Evolutionary conservation across 257 asterid species (phyloP), one percentile per base, ranked within the genome.

Genomic region (Primulina huaijiensis): DNA sequence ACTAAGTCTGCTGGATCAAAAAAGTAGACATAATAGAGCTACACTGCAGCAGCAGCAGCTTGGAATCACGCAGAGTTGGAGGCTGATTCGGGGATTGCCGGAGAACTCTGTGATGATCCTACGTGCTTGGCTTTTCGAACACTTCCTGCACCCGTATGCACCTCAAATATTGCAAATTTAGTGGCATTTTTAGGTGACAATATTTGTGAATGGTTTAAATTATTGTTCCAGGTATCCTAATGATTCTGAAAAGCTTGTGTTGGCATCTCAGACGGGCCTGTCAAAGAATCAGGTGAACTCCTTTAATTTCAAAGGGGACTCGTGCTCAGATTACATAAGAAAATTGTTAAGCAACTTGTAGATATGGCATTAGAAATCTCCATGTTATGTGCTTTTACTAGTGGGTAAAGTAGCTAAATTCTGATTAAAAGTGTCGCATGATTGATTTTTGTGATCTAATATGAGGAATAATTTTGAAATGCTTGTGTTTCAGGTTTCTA

Each of bases 101-200:
- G 98, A 87, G 74, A 92, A 83, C 31, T 88, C 98, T 0, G 97
- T 94, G 2, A 76, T 90, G 0, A 76, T 88, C 65, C 97, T 94
- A 31, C 97, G 99, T 4, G 82, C 95, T 72, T 94, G 99, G 99
- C 93, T 94, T 17, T 94, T 94, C 71, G 95, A 92, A 72, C 98
- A 94, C 77, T 94, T 94, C 59, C 88, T 94, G 20, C 92, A 94
- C 65, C 99, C 98, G 99, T 94, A 89, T 14, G 84, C 30, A 43
- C 12, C 40, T 16, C 20, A 17, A 16, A 50, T 50, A 16, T 50
- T 50, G 8, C 16, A 6, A 21, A 8, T 65, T 4, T 0, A 0
- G 14, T 55, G 56, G n/a, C 30, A 33, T n/a, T 27, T 62, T 43
- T 12, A 14, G 11, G n/a, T n/a, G 62, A n/a, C 31, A 27, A 11